A percentile compares a stretch with the other conserved stretches of the same genome.
Evolutionary conservation across 148 eudicot genomes (phyloP).

Genomic region (Rhododendron ferrugineum): DNA sequence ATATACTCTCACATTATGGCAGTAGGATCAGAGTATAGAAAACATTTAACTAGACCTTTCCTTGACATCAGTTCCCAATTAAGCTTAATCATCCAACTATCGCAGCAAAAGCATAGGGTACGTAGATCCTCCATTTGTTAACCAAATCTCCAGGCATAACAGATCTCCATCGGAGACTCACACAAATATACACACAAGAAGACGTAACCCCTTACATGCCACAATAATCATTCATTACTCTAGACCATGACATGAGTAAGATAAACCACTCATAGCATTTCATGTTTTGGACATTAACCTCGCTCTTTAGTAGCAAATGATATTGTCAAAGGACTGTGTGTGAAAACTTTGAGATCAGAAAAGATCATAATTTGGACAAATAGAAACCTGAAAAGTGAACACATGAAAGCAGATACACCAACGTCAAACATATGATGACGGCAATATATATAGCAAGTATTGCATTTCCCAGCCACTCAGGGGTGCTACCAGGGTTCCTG

Average conservation of each 20-base stretch:
- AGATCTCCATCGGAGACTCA: not conserved
- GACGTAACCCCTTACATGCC: not conserved
- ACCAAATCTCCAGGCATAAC: not conserved
- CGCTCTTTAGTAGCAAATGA: not conserved
- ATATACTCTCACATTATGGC: not conserved
- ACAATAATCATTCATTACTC: not conserved
- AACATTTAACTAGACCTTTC: not conserved
- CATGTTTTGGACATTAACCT: not conserved
- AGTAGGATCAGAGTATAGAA: not conserved
- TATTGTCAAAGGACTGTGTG: not conserved
- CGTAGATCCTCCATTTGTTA: not conserved
- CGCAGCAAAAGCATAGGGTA: not conserved
- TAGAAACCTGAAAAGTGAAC: slow-evolving; percentile 83
- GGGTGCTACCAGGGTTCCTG: slow-evolving; percentile 83
- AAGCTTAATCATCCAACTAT: not conserved
- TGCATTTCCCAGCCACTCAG: slow-evolving; percentile 73
- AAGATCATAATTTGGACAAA: slow-evolving; percentile 10
- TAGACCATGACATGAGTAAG: not conserved
- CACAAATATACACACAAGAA: not conserved
- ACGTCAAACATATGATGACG: slow-evolving; percentile 60
- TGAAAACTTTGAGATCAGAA: not conserved
- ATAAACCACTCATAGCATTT: not conserved
- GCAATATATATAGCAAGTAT: slow-evolving; percentile 55
- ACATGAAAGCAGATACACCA: slow-evolving; percentile 90
- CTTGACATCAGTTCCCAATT: not conserved